Evolutionary conservation across 2,329 filamentous ascomycete species (phyloP).

Genomic region (Sclerotinia sclerotiorum): DNA sequence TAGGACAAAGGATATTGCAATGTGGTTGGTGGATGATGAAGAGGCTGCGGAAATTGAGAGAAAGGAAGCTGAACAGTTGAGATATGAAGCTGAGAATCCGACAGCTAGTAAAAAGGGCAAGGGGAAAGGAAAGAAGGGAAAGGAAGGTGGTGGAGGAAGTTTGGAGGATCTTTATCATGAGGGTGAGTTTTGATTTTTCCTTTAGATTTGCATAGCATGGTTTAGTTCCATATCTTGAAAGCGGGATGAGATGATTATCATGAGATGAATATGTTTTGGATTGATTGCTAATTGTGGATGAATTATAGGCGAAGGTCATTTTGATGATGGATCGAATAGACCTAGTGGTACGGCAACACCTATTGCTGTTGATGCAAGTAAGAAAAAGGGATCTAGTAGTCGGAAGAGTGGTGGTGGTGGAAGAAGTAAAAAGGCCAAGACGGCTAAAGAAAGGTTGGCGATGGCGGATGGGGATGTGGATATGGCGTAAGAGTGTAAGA

Average conservation of each 20-base stretch:
- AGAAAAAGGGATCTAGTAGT: constrained; percentile 41
- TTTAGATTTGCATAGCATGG: constrained; percentile 17
- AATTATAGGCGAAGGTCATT: constrained; percentile 82
- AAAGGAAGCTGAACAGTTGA: constrained; percentile 81
- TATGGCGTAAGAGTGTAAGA: constrained; percentile 15
- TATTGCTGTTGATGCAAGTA: constrained; percentile 54
- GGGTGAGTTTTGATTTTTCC: constrained; percentile 60
- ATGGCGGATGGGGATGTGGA: constrained; percentile 60
- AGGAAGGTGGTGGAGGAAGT: constrained; percentile 54
- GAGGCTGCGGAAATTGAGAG: constrained; percentile 92
- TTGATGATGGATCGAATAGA: constrained; percentile 82
- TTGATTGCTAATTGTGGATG: constrained; percentile 23
- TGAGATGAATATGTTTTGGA: constrained; percentile 1
- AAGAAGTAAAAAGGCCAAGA: constrained; percentile 62
- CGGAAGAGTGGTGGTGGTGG: constrained; percentile 52
- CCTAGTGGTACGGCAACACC: constrained; percentile 85
- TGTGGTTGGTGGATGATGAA: constrained; percentile 98
- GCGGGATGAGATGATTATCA: constrained; percentile 1
- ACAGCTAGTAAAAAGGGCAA: constrained; percentile 63
- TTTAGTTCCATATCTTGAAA: constrained; percentile 20
- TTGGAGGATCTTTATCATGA: constrained; percentile 99
- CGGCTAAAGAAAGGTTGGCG: constrained; percentile 65
- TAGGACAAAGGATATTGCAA: constrained; percentile 94
- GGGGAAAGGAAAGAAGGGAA: constrained; percentile 52
- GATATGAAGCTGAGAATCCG: constrained; percentile 57